A percentile compares a stretch with the other conserved stretches of the same genome.
These are phyloP conservation scores for Chytriomyces confervae DNA, from an alignment of 192 early-diverging fungal genomes.

Conservation along the genomic window DNA sequence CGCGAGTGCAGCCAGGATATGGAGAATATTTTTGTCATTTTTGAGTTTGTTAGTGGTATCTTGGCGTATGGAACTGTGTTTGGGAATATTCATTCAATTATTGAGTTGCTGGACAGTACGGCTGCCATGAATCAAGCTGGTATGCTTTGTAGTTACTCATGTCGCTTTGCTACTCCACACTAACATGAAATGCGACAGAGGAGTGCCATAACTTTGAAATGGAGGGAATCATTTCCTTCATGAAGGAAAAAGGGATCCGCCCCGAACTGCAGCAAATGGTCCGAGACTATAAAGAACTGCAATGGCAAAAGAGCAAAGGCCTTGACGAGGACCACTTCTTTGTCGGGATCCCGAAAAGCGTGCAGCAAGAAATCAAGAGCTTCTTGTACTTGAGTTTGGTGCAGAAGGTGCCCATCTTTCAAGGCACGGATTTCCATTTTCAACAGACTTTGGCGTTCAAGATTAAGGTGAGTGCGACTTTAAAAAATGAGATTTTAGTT, in stretches of 20 bases:
- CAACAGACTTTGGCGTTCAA: constrained; percentile 42
- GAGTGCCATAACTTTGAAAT: constrained; percentile 44
- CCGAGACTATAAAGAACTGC: constrained; percentile 43
- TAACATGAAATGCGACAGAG: constrained; percentile 8
- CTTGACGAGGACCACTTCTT: constrained; percentile 45
- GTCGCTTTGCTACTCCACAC: neutral
- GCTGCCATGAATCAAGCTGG: constrained; percentile 43
- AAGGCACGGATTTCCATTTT: constrained; percentile 38
- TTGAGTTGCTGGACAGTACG: constrained; percentile 43
- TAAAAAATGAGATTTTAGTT: neutral
- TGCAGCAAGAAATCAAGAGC: constrained; percentile 50
- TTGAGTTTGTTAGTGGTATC: constrained; percentile 42
- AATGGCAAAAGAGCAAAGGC: constrained; percentile 43
- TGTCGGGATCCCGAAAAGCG: constrained; percentile 38
- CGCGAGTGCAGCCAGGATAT: constrained; percentile 26
- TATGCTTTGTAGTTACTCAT: constrained; percentile 2
- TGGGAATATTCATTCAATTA: constrained; percentile 44
- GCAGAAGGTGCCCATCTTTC: constrained; percentile 43
- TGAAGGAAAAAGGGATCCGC: constrained; percentile 35
- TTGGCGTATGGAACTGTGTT: constrained; percentile 46
- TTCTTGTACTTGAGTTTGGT: constrained; percentile 44
- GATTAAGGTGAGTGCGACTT: constrained; percentile 33
- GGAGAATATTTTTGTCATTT: constrained; percentile 43
- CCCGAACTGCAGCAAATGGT: constrained; percentile 44
- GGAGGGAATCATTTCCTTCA: constrained; percentile 35